A percentile compares a stretch with the other conserved stretches of the same genome.
phyloP scores from a whole-genome alignment of 164 flowering plant genomes.

The Liriodendron chinense region DNA sequence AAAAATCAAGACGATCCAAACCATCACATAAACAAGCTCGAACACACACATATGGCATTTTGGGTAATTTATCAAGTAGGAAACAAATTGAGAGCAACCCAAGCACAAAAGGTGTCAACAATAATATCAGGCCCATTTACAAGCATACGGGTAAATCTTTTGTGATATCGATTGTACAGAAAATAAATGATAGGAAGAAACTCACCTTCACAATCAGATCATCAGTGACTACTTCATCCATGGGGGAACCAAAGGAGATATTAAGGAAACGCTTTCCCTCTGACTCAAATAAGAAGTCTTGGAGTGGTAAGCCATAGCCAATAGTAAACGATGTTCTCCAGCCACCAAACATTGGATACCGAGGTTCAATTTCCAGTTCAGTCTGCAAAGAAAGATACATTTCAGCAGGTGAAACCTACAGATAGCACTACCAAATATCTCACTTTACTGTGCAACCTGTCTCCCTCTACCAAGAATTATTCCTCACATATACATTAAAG shows the following conservation, averaged over 20 bases:
- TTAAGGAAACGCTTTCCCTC: conserved; percentile 79
- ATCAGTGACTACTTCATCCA: conserved; percentile 65
- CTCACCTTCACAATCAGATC: conserved; percentile 78
- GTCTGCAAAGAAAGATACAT: conserved; percentile 51
- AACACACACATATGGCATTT: background rate
- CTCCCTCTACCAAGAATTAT: background rate
- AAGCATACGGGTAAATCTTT: background rate
- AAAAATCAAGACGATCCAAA: no score
- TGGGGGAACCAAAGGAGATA: conserved; percentile 73
- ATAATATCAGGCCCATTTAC: background rate
- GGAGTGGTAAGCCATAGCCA: conserved; percentile 92
- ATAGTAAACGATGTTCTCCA: conserved; percentile 92
- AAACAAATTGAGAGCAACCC: background rate
- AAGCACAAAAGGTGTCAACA: background rate
- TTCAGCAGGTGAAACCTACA: background rate
- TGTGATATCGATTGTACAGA: background rate
- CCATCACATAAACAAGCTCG: no score
- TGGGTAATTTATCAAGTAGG: background rate
- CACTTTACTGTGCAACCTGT: background rate
- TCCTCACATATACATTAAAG: background rate
- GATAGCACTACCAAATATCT: background rate
- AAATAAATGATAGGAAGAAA: background rate
- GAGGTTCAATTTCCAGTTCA: conserved; percentile 81
- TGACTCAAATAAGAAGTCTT: conserved; percentile 70
- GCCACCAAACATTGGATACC: conserved; percentile 96